These are phyloP conservation scores for Neurospora tetrasperma DNA, from an alignment of 495 filamentous ascomycete genomes.

Conservation along the genomic window DNA sequence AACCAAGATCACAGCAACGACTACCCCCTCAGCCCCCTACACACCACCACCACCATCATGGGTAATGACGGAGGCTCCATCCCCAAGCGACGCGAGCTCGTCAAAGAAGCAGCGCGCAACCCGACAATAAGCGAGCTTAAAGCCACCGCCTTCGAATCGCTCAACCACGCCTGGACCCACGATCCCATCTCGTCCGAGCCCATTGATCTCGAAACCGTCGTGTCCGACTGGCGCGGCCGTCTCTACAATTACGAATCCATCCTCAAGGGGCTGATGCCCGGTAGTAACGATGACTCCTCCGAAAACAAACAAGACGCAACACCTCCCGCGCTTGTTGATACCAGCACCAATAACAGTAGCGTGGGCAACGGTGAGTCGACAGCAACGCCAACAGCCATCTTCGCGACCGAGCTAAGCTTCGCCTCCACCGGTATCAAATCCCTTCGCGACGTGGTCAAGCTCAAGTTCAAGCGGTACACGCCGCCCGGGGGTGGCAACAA, in stretches of 20 bases:
- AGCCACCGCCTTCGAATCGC: slow-evolving; percentile 71
- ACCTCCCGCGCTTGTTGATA: too few relatives aligned
- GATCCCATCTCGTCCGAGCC: slow-evolving; percentile 76
- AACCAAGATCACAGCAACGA: background rate
- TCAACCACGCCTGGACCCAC: slow-evolving; percentile 73
- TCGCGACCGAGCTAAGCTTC: slow-evolving; percentile 56
- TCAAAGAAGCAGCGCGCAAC: slow-evolving; percentile 72
- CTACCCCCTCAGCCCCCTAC: background rate
- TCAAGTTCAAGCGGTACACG: slow-evolving; percentile 58
- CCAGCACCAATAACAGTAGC: background rate
- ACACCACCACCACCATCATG: slow-evolving; percentile 42
- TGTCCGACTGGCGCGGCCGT: slow-evolving; percentile 74
- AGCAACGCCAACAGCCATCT: slow-evolving; percentile 16
- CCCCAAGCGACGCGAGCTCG: slow-evolving; percentile 88
- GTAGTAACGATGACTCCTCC: slow-evolving; percentile 26
- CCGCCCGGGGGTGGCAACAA: slow-evolving; percentile 13
- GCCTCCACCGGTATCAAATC: slow-evolving; percentile 61
- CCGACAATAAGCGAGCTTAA: slow-evolving; percentile 85
- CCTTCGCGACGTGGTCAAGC: slow-evolving; percentile 78
- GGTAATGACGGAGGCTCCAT: slow-evolving; percentile 91
- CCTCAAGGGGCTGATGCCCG: slow-evolving; percentile 64
- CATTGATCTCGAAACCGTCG: slow-evolving; percentile 56
- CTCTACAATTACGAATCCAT: slow-evolving; percentile 95
- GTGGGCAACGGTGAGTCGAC: slow-evolving; percentile 17
- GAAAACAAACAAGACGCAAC: background rate